Evolutionary conservation across 176 grass and related monocot species (phyloP).

Genomic region (Bromus sterilis): DNA sequence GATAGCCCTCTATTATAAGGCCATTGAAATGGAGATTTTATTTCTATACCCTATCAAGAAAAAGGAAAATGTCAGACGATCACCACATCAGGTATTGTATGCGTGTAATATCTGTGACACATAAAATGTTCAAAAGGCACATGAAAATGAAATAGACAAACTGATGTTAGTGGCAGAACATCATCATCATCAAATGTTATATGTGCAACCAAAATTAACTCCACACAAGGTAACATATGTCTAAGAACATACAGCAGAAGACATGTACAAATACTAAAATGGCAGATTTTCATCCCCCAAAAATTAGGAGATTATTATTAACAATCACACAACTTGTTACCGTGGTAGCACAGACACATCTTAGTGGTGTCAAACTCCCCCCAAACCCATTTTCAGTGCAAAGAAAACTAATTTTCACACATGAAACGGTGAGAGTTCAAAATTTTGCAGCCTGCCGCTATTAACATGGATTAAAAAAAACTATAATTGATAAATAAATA

Average conservation of each 20-base stretch:
- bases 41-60: slow-evolving; percentile 66
- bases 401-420: not conserved
- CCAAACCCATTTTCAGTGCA: not conserved
- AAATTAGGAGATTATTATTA: not conserved
- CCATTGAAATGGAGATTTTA: slow-evolving; percentile 80
- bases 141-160: slow-evolving; percentile 3
- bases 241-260: not conserved
- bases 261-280: not conserved
- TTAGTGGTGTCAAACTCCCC: not conserved
- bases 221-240: not conserved
- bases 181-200: not conserved
- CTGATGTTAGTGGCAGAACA: not conserved
- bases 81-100: not conserved
- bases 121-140: not conserved
- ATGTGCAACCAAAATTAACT: not conserved
- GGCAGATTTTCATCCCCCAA: not conserved
- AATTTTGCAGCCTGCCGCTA: not conserved
- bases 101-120: not conserved
- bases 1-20: slow-evolving; percentile 78
- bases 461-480: slow-evolving; percentile 9
- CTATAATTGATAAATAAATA: slow-evolving; percentile 15
- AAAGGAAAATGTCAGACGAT: slow-evolving; percentile 10
- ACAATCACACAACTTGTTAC: not conserved
- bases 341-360: not conserved
- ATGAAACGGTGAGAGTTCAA: not conserved